phyloP scores from a whole-genome alignment of 1,139 yeast genomes.

The Kodamaea plutei region DNA sequence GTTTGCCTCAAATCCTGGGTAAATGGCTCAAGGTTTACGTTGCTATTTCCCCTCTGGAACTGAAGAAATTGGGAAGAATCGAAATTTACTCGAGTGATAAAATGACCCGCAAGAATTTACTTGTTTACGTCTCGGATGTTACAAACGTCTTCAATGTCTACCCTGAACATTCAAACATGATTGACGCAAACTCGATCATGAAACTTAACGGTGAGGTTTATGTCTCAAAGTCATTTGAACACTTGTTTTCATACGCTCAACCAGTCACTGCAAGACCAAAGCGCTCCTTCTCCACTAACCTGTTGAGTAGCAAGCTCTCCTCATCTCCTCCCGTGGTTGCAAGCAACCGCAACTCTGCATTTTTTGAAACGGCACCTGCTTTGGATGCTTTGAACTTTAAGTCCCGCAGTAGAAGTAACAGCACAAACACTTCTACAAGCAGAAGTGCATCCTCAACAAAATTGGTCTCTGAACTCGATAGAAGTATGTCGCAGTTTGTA shows the following conservation, averaged over 20 bases:
- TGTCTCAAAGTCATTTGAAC: conserved; percentile 40
- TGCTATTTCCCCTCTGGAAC: conserved; percentile 40
- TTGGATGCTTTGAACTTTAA: conserved; percentile 5
- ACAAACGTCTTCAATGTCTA: conserved; percentile 46
- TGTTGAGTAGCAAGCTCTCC: conserved; percentile 9
- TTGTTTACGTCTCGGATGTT: conserved; percentile 43
- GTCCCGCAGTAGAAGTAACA: conserved; percentile 5
- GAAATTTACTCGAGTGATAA: conserved; percentile 46
- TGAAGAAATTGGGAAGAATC: conserved; percentile 40
- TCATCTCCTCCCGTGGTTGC: too few species aligned
- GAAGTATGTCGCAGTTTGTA: conserved; percentile 12
- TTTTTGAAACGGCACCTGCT: conserved; percentile 7
- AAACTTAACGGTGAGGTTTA: conserved; percentile 48
- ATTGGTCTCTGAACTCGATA: conserved; percentile 4
- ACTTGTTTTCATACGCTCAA: conserved; percentile 14
- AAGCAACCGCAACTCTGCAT: conserved; percentile 5
- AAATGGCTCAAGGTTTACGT: conserved; percentile 53
- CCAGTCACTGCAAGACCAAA: neutral
- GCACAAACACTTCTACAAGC: conserved; percentile 5
- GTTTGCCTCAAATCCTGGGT: conserved; percentile 52
- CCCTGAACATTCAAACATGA: conserved; percentile 51
- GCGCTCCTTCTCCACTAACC: neutral
- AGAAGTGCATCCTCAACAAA: conserved; percentile 4
- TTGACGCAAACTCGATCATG: conserved; percentile 51
- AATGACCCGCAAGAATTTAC: conserved; percentile 40